Base-by-base conservation (phyloP, 495 filamentous ascomycete genomes). In the Eremomyces bilateralis region DNA sequence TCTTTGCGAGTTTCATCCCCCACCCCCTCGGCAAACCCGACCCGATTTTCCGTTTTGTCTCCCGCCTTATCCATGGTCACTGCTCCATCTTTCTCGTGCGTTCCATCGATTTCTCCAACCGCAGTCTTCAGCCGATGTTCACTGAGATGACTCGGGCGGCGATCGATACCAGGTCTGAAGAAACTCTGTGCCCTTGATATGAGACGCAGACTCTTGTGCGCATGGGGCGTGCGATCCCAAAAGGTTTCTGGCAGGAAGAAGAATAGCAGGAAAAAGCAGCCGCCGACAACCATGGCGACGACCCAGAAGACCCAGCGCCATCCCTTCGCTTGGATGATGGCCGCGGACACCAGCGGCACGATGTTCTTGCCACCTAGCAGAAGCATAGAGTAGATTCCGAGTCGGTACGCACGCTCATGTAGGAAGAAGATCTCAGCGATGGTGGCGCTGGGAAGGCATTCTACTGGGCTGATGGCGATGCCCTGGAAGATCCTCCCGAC, bases 281-380 rank as follows among this genome's bases (percentile, higher is more conserved):
- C 69, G 0, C 68, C 82, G 22, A 85, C 82, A 19, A 92, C 53
- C 1, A 91, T 80, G 4, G 88, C 74, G 36, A 93, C 75, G 41
- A 91, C 71, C 76, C 80, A 91, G 48, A 88, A 88, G 0, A 82
- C 79, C 84, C 84, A 94, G 44, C 83, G 73, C 88, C 88, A 97
- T 2, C 67, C 67, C 25, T 80, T 49, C 1, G 59, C 54, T 35
- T 78, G 60, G 30, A 94, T 90, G 34, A 97, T 76, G 8, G 62
- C 83, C 10, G 88, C 88, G 52, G 78, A 84, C 4, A 81, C 76
- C 33, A 95, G 53, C 12, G 88, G 88, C 13, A 93, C 64, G 25
- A 97, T 49, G 43, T 95, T 95, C 60, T 94, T 95, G 12, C 88
- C 88, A 8, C 83, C 80, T 0, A 97, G 65, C 10, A 94, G 62